Evolutionary conservation across 805 yeast genomes (phyloP).

Genomic region (Lachancea kluyveri): DNA sequence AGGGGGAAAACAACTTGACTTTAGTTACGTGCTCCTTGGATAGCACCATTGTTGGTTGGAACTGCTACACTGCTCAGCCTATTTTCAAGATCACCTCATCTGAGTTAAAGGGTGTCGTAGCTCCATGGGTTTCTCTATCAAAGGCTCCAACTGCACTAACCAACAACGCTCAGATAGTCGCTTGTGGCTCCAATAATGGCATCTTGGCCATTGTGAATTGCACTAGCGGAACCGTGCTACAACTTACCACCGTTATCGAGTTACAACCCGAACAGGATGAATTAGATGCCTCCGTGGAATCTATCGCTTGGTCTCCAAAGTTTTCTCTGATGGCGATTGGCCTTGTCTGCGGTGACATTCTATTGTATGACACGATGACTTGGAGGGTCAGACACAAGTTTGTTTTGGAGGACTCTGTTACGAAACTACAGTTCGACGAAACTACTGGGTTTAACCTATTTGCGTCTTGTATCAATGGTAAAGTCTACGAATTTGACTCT

Average conservation of each 20-base stretch:
- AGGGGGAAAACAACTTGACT: slow-evolving; percentile 52
- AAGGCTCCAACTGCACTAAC: slow-evolving; percentile 30
- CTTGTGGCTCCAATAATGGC: slow-evolving; percentile 87
- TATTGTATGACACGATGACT: slow-evolving; percentile 72
- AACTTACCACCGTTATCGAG: slow-evolving; percentile 58
- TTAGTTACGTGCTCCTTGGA: slow-evolving; percentile 80
- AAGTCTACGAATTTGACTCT: slow-evolving; percentile 79
- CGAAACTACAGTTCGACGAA: slow-evolving; percentile 62
- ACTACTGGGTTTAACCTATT: slow-evolving; percentile 49
- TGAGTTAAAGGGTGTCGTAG: slow-evolving; percentile 64
- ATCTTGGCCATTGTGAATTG: slow-evolving; percentile 71
- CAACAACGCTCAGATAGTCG: slow-evolving; percentile 49
- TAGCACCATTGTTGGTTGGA: slow-evolving; percentile 84
- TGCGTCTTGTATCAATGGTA: slow-evolving; percentile 80
- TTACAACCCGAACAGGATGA: slow-evolving; percentile 49
- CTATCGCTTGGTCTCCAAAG: slow-evolving; percentile 70
- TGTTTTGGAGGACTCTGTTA: slow-evolving; percentile 73
- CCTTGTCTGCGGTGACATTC: slow-evolving; percentile 80
- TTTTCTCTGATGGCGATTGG: slow-evolving; percentile 76
- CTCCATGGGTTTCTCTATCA: slow-evolving; percentile 84
- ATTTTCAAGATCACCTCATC: slow-evolving; percentile 59
- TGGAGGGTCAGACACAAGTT: slow-evolving; percentile 81
- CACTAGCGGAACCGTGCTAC: slow-evolving; percentile 66
- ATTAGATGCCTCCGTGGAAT: slow-evolving; percentile 65
- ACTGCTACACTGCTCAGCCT: slow-evolving; percentile 69